Percentiles rank a stretch among this genome's conserved stretches.
These are phyloP conservation scores for Podospora bellae-mahoneyi DNA, from an alignment of 495 filamentous ascomycete genomes.

Conservation along the genomic window DNA sequence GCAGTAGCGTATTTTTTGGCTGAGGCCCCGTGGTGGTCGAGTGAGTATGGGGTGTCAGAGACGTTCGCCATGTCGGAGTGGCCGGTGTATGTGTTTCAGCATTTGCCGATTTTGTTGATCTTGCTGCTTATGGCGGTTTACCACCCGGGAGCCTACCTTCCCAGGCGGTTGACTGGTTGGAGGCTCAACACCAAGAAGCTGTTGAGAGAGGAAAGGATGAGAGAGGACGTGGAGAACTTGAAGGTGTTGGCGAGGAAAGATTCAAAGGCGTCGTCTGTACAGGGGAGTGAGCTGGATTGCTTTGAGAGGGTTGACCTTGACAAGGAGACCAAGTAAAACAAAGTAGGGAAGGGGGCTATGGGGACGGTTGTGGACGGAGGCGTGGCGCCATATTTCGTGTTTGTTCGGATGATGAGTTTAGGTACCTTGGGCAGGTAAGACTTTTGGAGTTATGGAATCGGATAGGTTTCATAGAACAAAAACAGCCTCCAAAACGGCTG, in stretches of 20 bases:
- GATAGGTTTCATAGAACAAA: not conserved
- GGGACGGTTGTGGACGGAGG: too few relatives aligned
- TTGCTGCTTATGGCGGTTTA: constrained; percentile 11
- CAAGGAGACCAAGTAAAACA: not conserved
- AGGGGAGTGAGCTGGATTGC: not conserved
- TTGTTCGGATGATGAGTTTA: not conserved
- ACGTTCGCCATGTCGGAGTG: constrained; percentile 14
- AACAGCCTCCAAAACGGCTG: not conserved
- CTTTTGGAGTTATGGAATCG: not conserved
- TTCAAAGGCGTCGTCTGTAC: not conserved
- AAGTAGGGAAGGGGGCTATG: not conserved
- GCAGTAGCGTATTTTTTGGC: not conserved
- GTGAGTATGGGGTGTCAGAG: not conserved
- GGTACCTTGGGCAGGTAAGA: not conserved
- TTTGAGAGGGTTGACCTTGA: not conserved
- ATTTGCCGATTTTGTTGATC: constrained; percentile 7
- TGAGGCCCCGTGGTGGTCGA: not conserved
- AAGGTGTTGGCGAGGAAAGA: not conserved
- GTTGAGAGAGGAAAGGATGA: constrained; percentile 2
- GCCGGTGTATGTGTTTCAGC: constrained; percentile 18
- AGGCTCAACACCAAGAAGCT: constrained; percentile 1
- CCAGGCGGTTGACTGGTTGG: constrained; percentile 14
- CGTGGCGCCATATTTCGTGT: not conserved
- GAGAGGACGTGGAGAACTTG: not conserved
- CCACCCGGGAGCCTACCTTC: constrained; percentile 17